These are phyloP conservation scores for Arctium lappa DNA, from an alignment of 129 eudicot genomes.

Conservation along the genomic window DNA sequence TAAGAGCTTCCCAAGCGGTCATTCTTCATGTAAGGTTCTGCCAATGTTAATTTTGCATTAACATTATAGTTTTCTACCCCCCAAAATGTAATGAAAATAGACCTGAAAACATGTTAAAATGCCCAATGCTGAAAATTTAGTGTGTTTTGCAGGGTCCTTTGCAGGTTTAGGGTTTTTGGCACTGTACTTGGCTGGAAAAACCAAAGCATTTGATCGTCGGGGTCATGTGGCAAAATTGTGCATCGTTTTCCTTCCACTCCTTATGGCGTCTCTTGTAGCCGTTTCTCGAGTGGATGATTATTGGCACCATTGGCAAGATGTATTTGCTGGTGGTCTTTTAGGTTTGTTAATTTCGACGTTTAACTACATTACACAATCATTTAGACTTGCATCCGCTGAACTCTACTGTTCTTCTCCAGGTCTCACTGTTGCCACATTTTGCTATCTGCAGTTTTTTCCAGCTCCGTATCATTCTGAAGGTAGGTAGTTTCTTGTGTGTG, in stretches of 20 bases:
- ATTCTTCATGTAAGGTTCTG: slow-evolving; percentile 69
- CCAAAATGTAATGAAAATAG: neutral
- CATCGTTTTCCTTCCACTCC: slow-evolving; percentile 65
- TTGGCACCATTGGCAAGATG: slow-evolving; percentile 97
- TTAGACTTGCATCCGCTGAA: neutral
- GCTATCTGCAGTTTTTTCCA: slow-evolving; percentile 84
- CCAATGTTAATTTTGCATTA: neutral
- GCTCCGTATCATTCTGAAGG: slow-evolving; percentile 74
- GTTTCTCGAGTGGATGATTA: slow-evolving; percentile 89
- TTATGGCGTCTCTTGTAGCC: slow-evolving; percentile 76
- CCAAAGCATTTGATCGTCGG: slow-evolving; percentile 57
- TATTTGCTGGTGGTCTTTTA: slow-evolving; percentile 74
- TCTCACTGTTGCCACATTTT: slow-evolving; percentile 55
- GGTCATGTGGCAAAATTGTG: slow-evolving; percentile 85
- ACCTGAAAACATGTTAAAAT: neutral
- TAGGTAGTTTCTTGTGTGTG: slow-evolving; percentile 27
- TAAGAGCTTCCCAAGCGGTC: slow-evolving; percentile 98
- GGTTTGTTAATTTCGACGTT: slow-evolving; percentile 37
- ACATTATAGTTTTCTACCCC: neutral
- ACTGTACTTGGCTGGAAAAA: slow-evolving; percentile 65
- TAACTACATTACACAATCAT: neutral
- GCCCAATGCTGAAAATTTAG: neutral
- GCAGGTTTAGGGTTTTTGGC: slow-evolving; percentile 84
- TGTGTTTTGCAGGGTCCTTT: slow-evolving; percentile 70
- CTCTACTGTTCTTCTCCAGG: slow-evolving; percentile 33